These are phyloP conservation scores for Camelina neglecta DNA, from an alignment of 345 rosid species.

Conservation along the genomic window DNA sequence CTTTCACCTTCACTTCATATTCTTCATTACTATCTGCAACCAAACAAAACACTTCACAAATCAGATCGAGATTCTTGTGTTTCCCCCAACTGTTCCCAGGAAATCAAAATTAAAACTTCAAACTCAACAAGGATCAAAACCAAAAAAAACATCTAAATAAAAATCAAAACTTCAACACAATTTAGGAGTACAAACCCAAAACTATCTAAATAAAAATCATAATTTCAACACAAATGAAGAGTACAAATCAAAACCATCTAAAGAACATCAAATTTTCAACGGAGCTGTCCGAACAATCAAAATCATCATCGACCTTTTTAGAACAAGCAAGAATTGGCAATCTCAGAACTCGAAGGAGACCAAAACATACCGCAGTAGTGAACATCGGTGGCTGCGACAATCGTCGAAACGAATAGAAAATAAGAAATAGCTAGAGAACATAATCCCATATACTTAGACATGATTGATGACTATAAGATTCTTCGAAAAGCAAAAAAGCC, in stretches of 20 bases:
- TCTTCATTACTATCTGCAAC: conserved; percentile 60
- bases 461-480: conserved; percentile 35
- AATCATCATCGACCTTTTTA: background rate
- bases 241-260: background rate
- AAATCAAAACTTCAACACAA: background rate
- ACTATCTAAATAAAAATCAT: background rate
- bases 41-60: background rate
- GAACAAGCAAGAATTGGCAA: background rate
- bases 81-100: background rate
- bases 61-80: conserved; percentile 32
- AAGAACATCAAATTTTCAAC: background rate
- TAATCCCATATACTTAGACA: conserved; percentile 37
- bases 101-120: background rate
- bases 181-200: background rate
- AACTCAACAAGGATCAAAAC: conserved; percentile 3
- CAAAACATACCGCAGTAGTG: conserved; percentile 65
- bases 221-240: background rate
- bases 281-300: too few species aligned
- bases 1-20: conserved; percentile 62
- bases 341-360: conserved; percentile 14
- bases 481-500: background rate
- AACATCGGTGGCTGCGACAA: conserved; percentile 58
- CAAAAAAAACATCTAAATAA: background rate
- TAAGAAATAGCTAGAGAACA: conserved; percentile 38
- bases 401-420: conserved; percentile 45